These are phyloP conservation scores for Alternaria ethzedia DNA, from an alignment of 2,329 filamentous ascomycete species.

Conservation along the genomic window DNA sequence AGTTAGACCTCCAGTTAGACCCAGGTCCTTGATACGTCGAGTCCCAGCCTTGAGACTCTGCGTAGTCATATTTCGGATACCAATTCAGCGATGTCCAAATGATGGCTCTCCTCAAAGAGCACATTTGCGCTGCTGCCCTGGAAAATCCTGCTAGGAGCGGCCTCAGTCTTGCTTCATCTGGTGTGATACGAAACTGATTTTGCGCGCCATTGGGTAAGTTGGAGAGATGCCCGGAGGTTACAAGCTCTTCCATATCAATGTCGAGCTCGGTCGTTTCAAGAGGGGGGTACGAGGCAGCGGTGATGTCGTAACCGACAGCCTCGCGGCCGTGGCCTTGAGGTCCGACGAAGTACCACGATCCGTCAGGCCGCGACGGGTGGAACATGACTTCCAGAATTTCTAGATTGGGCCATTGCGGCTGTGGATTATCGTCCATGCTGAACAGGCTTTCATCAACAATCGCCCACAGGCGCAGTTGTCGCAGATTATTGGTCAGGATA, in stretches of 20 bases:
- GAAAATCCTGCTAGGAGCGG: neutral
- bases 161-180: slow-evolving; percentile 6
- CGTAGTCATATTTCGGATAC: neutral
- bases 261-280: slow-evolving; percentile 12
- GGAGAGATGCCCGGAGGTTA: neutral
- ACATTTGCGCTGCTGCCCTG: neutral
- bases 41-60: neutral
- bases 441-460: slow-evolving; percentile 23
- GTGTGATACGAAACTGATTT: slow-evolving; percentile 9
- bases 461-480: slow-evolving; percentile 3
- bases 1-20: neutral
- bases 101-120: neutral
- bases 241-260: neutral
- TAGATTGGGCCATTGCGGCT: slow-evolving; percentile 24
- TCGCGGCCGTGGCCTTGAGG: slow-evolving; percentile 14
- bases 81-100: neutral
- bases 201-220: neutral
- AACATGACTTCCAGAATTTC: slow-evolving; percentile 20
- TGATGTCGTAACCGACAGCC: neutral
- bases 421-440: slow-evolving; percentile 10
- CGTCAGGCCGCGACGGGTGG: slow-evolving; percentile 17
- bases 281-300: slow-evolving; percentile 15
- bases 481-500: slow-evolving; percentile 18
- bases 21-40: neutral
- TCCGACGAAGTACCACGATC: slow-evolving; percentile 24